Evolutionary conservation across 2,329 filamentous ascomycete genomes (phyloP).

Genomic region (Aureobasidium pullulans): DNA sequence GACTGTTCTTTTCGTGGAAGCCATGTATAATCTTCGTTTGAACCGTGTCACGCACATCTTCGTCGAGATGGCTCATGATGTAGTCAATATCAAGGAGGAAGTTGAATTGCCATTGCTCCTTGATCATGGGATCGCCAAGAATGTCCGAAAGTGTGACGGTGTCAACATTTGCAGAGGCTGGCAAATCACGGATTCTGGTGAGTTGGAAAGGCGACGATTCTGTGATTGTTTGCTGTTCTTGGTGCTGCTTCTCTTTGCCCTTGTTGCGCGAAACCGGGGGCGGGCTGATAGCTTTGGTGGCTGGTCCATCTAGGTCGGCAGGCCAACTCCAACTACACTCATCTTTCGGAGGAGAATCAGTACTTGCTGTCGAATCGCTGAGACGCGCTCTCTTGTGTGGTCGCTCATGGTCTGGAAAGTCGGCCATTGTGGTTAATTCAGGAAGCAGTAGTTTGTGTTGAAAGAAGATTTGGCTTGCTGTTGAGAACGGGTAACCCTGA

Average conservation of each 20-base stretch:
- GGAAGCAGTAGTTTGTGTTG: not conserved
- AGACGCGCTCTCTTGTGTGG: not conserved
- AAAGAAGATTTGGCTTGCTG: not conserved
- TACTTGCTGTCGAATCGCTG: not conserved
- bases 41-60: slow-evolving; percentile 46
- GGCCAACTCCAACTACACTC: not conserved
- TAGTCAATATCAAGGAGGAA: slow-evolving; percentile 58
- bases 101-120: slow-evolving; percentile 65
- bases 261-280: not conserved
- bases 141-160: slow-evolving; percentile 60
- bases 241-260: not conserved
- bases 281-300: not conserved
- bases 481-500: not conserved
- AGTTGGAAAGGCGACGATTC: slow-evolving; percentile 60
- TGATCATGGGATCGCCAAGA: slow-evolving; percentile 66
- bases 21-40: slow-evolving; percentile 56
- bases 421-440: not conserved
- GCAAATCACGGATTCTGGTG: slow-evolving; percentile 60
- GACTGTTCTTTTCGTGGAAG: slow-evolving; percentile 61
- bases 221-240: not conserved
- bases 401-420: not conserved
- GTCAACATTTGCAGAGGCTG: slow-evolving; percentile 54
- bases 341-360: not conserved
- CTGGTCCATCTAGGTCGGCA: not conserved
- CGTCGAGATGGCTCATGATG: slow-evolving; percentile 52